Conservation (phyloP, 805 yeast genomes). For the Pichia membranifaciens region DNA sequence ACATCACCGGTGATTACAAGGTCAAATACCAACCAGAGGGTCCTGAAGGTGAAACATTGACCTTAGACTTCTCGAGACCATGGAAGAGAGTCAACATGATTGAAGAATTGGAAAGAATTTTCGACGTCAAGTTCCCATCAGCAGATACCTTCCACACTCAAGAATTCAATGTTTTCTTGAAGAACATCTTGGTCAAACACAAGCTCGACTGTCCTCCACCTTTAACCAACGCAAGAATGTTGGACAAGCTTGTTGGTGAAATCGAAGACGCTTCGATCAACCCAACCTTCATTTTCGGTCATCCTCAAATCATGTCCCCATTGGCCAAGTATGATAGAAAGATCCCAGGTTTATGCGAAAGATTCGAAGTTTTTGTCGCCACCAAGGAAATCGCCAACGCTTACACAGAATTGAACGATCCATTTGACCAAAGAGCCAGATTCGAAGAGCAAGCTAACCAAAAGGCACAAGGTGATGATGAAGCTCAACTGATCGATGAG, state of each 20-base stretch:
- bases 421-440: conserved; percentile 95
- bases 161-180: conserved; percentile 88
- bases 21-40: conserved; percentile 91
- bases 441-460: conserved; percentile 99
- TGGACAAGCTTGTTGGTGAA: conserved; percentile 96
- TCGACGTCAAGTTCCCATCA: conserved; percentile 86
- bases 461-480: conserved; percentile 98
- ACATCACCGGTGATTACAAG: conserved; percentile 83
- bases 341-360: conserved; percentile 91
- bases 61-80: conserved; percentile 87
- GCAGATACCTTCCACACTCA: conserved; percentile 92
- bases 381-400: conserved; percentile 98
- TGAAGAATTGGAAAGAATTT: conserved; percentile 84
- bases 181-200: conserved; percentile 68
- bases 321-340: conserved; percentile 93
- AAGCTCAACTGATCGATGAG: conserved; percentile 95
- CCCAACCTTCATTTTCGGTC: conserved; percentile 97
- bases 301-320: conserved; percentile 99
- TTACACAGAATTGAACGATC: conserved; percentile 97
- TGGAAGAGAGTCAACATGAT: conserved; percentile 99
- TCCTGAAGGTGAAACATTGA: conserved; percentile 72
- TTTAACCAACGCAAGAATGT: conserved; percentile 96
- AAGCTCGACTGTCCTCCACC: conserved; percentile 85
- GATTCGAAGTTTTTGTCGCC: conserved; percentile 97
- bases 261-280: conserved; percentile 90